These are phyloP conservation scores for Aciculosporium take DNA, from an alignment of 2,329 filamentous ascomycete species.

Conservation along the genomic window DNA sequence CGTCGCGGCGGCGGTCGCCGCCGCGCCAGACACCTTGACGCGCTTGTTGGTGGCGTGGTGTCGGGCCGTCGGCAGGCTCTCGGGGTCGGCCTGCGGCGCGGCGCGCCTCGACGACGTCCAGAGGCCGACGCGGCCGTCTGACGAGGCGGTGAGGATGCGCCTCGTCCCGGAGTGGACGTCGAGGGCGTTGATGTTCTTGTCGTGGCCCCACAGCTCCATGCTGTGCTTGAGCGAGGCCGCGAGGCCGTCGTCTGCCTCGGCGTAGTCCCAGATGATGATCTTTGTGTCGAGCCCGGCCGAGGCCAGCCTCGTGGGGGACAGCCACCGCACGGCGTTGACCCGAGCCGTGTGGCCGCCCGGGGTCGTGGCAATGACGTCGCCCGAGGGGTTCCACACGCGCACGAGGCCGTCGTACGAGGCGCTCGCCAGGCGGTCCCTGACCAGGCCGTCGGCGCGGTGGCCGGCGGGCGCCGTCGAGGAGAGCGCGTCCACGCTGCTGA, in stretches of 20 bases:
- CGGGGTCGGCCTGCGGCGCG: constrained; percentile 57
- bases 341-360: constrained; percentile 62
- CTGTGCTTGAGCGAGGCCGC: constrained; percentile 52
- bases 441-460: constrained; percentile 23
- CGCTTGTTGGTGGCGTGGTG: constrained; percentile 70
- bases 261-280: constrained; percentile 80
- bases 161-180: constrained; percentile 59
- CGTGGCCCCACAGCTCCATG: constrained; percentile 75
- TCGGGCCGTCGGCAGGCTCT: constrained; percentile 52
- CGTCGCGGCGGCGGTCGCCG: constrained; percentile 23
- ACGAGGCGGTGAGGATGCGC: constrained; percentile 71
- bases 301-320: constrained; percentile 63
- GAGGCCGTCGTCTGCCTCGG: constrained; percentile 47
- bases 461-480: constrained; percentile 51
- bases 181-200: constrained; percentile 56
- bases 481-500: constrained; percentile 72
- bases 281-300: constrained; percentile 76
- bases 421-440: constrained; percentile 57
- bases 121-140: constrained; percentile 71
- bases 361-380: constrained; percentile 70
- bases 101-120: constrained; percentile 74
- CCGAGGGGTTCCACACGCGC: constrained; percentile 78
- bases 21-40: constrained; percentile 44
- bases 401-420: constrained; percentile 83
- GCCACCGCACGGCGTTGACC: constrained; percentile 70